Percentiles rank a stretch among this genome's conserved stretches.
Evolutionary conservation across 768 basidiomycete species (phyloP).

Genomic region (Serendipita sp.): DNA sequence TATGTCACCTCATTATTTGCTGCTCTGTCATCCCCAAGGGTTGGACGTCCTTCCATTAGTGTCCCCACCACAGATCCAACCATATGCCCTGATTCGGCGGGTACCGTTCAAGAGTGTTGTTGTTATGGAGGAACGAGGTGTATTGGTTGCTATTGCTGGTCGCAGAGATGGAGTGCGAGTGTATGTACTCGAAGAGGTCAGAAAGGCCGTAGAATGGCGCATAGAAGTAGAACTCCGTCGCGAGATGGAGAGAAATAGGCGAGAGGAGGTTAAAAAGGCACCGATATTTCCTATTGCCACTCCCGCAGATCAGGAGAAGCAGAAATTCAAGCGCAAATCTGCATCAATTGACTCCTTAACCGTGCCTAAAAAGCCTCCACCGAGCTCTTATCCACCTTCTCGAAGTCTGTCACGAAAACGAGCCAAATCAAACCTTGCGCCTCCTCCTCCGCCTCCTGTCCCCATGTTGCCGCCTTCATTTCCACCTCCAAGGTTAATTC

Average conservation of each 20-base stretch:
- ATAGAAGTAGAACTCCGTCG: slow-evolving; percentile 63
- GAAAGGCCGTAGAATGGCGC: slow-evolving; percentile 75
- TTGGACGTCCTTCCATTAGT: slow-evolving; percentile 68
- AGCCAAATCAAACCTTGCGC: background rate
- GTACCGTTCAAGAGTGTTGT: slow-evolving; percentile 77
- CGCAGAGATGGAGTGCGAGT: slow-evolving; percentile 74
- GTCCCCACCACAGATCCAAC: slow-evolving; percentile 56
- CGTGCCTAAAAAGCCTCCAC: background rate
- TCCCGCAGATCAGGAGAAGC: background rate
- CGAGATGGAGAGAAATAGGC: slow-evolving; percentile 53
- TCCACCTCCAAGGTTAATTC: background rate
- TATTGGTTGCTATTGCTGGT: slow-evolving; percentile 80
- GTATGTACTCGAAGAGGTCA: slow-evolving; percentile 75
- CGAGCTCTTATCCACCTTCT: background rate
- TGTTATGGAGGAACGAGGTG: slow-evolving; percentile 82
- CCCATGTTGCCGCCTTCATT: slow-evolving; percentile 3
- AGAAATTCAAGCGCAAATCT: background rate
- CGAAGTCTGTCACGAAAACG: background rate
- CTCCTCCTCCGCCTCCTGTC: background rate
- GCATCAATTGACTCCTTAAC: slow-evolving; percentile 3
- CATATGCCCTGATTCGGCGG: slow-evolving; percentile 67
- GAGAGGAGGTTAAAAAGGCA: slow-evolving; percentile 47
- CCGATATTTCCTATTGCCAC: slow-evolving; percentile 5
- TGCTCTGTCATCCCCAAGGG: slow-evolving; percentile 74
- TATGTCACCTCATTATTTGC: slow-evolving; percentile 61